Conservation (phyloP, 169 alveolate genomes). For the Neospora caninum region DNA sequence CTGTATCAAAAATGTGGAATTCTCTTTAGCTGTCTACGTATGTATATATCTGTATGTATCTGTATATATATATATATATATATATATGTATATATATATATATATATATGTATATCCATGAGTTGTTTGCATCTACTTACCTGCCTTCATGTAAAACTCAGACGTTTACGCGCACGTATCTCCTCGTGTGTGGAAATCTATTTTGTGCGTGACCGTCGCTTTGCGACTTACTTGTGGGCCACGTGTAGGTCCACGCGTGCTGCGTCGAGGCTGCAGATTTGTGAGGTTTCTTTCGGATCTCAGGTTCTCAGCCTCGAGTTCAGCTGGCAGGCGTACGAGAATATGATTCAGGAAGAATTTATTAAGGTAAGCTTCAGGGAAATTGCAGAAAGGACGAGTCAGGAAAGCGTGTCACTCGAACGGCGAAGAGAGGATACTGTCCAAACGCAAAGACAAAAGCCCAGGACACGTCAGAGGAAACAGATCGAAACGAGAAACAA, state of each 20-base stretch:
- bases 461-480: too few species aligned
- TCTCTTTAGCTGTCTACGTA: not conserved
- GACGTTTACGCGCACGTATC: not conserved
- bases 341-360: not conserved
- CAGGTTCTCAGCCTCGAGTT: conserved; percentile 16
- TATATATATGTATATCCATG: not conserved
- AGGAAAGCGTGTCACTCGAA: too few species aligned
- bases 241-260: too few species aligned
- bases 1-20: not conserved
- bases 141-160: too few species aligned
- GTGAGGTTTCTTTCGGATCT: not conserved
- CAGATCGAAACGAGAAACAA: too few species aligned
- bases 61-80: too few species aligned
- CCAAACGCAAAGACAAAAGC: too few species aligned
- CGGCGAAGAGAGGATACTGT: too few species aligned
- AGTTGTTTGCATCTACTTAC: too few species aligned
- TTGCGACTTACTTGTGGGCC: not conserved
- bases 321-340: conserved; percentile 30
- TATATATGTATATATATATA: not conserved
- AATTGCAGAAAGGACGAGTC: too few species aligned
- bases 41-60: not conserved
- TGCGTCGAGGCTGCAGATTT: not conserved
- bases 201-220: too few species aligned
- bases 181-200: not conserved
- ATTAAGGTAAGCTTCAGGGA: not conserved